Evolutionary conservation across 2,329 filamentous ascomycete species (phyloP), one percentile per base, ranked within the genome.

Genomic region (Thelonectria rubi): DNA sequence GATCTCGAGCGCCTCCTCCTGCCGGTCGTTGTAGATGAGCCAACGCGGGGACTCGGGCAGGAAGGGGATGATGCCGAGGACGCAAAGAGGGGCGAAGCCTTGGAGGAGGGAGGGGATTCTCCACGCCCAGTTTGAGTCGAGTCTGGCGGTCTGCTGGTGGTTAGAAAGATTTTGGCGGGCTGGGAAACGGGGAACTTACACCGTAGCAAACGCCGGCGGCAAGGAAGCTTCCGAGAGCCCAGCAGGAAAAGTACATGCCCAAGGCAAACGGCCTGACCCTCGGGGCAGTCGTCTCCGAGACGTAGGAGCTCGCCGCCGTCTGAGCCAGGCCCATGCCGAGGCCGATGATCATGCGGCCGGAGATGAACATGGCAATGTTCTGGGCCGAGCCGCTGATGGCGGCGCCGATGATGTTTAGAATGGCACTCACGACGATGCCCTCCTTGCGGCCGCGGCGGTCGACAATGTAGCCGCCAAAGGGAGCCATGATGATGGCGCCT

Each of bases 31-130:
- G 63, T 82, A 83, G 21, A 86, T 86, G 21, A 89, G 77, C 86
- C 86, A 89, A 67, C 87, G 79, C 3, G 85, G 86, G 2, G 84
- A 86, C 53, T 86, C 82, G 7, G 86, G 86, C 42, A 87, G 79
- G 69, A 87, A 83, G 6, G 81, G 78, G 12, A 47, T 10, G 12
- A 47, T 4, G 43, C 6, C 20, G 4, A 26, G 3, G 20, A 8
- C 11, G 6, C 14, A 7, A 4, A 58, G 26, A 4, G 42, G 15
- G 11, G 48, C 34, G 6, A 51, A 26, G n/a, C 30, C 48, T 18
- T 62, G 59, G 0, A 62, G 53, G 1, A 58, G 43, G 5, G 48
- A 53, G 2, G 59, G 59, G 4, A 62, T 48, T 26, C 54, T 32
- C 59, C 59, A 62, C 7, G 47, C 45, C 53, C 54, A 62, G 24